Percentiles rank a stretch among this genome's conserved stretches.
These are phyloP conservation scores for Debaryomyces subglobosus DNA, from an alignment of 1,139 yeast species.

Conservation along the genomic window DNA sequence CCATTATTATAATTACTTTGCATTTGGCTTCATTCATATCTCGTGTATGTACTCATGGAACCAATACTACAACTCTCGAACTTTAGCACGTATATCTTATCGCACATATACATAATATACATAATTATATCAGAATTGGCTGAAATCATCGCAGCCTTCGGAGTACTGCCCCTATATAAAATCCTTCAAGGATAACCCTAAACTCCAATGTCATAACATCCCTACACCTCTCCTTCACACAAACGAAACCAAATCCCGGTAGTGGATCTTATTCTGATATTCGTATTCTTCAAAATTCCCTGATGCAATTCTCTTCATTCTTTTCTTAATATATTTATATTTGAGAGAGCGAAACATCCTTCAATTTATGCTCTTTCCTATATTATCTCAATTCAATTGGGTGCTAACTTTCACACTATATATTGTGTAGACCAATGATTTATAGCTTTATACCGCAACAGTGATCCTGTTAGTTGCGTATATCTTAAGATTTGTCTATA, in stretches of 20 bases:
- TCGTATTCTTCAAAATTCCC: constrained; percentile 5
- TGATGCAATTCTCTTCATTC: not conserved
- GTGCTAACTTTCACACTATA: not conserved
- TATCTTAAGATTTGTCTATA: not conserved
- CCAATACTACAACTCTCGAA: not conserved
- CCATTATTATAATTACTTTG: constrained; percentile 30
- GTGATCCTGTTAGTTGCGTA: not conserved
- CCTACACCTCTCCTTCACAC: constrained; percentile 2
- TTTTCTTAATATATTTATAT: not conserved
- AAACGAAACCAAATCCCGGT: constrained; percentile 7
- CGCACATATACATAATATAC: not conserved
- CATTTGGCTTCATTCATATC: not conserved
- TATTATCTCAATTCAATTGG: not conserved
- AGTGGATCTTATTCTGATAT: constrained; percentile 7
- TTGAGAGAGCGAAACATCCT: constrained; percentile 3
- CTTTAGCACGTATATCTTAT: not conserved
- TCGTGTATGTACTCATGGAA: not conserved
- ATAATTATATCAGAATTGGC: not conserved
- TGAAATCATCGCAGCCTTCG: not conserved
- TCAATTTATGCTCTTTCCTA: not conserved
- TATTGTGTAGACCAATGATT: not conserved
- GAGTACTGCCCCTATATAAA: not conserved
- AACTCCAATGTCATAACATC: not conserved
- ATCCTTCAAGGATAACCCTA: not conserved
- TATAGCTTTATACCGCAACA: not conserved